Evolutionary conservation across 805 yeast genomes (phyloP), one percentile per base, ranked within the genome.

Genomic region (Monosporozyma aquatica): DNA sequence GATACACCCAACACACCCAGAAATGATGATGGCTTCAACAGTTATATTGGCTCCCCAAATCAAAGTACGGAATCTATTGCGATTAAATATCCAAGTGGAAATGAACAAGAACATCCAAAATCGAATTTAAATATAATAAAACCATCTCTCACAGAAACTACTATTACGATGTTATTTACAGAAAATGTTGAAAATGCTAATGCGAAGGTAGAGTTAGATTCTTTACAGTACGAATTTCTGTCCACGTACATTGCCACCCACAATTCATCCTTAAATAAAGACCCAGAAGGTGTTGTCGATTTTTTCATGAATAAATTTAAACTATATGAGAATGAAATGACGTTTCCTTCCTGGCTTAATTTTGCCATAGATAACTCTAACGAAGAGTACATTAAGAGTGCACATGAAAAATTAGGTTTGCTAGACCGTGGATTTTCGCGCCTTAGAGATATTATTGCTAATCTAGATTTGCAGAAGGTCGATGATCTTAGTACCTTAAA

Each of bases 281-380:
- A 83, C 54, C 56, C 67, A 32, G 85, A 80, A 44, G 87, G 90
- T 1, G 72, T 72, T 23, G 60, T 83, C 18, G 75, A 84, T 0
- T 67, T 68, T 39, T 82, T 82, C 52, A 75, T 82, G 6, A 69
- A 78, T 1, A 76, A 76, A 34, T 77, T 83, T 76, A 89, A 90
- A 0, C 76, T 72, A 24, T 74, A 73, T 21, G 87, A 83, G 53
- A 66, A 83, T 50, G 68, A 74, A 10, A 76, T 80, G 81, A 75
- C 82, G 0, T 72, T 86, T n/a, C 68, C 70, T 38, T 75, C 82
- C 45, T 87, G 95, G 95, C 61, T 83, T 5, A 56, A 66, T 26
- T 66, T 66, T 23, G 70, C 72, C 23, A 67, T 78, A 27, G 65
- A 68, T 4, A 62, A 58, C 25, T 69, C 82, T 67, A 59, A 78